A percentile compares a stretch with the other conserved stretches of the same genome.
Evolutionary conservation across 208 protist species (phyloP).

Genomic region (Crithidia mellificae): DNA sequence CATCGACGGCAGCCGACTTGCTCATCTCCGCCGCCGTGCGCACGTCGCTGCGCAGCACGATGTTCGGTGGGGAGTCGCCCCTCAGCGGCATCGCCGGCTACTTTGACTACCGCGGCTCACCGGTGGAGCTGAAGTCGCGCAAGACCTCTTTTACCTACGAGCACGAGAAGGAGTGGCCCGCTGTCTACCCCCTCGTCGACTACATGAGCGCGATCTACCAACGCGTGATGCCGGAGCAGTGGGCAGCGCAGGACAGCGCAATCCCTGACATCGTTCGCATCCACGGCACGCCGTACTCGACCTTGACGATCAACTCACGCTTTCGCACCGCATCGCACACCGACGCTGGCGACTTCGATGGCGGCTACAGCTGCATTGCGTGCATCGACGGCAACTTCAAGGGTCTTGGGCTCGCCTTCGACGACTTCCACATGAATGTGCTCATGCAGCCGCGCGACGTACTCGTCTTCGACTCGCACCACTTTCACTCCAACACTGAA

Average conservation of each 20-base stretch:
- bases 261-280: conserved; percentile 90
- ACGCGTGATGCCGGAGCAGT: conserved; percentile 60
- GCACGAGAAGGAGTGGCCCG: conserved; percentile 60
- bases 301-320: conserved; percentile 88
- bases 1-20: conserved; percentile 62
- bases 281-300: conserved; percentile 86
- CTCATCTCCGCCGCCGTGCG: conserved; percentile 66
- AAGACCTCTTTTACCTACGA: conserved; percentile 90
- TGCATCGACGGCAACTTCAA: conserved; percentile 87
- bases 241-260: conserved; percentile 72
- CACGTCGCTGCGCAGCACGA: conserved; percentile 67
- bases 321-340: conserved; percentile 92
- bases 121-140: conserved; percentile 81
- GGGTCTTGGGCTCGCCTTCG: conserved; percentile 73
- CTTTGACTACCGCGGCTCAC: conserved; percentile 89
- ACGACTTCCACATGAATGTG: conserved; percentile 75
- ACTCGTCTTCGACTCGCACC: conserved; percentile 91
- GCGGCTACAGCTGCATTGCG: conserved; percentile 82
- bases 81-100: conserved; percentile 90
- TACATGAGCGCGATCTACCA: conserved; percentile 88
- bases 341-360: conserved; percentile 90
- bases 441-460: conserved; percentile 82
- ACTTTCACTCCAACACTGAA: conserved; percentile 92
- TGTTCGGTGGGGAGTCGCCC: conserved; percentile 82
- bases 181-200: conserved; percentile 87